A percentile compares a stretch with the other conserved stretches of the same genome.
Evolutionary conservation across 2,329 filamentous ascomycete genomes (phyloP).

Genomic region (Diaporthe sp.): DNA sequence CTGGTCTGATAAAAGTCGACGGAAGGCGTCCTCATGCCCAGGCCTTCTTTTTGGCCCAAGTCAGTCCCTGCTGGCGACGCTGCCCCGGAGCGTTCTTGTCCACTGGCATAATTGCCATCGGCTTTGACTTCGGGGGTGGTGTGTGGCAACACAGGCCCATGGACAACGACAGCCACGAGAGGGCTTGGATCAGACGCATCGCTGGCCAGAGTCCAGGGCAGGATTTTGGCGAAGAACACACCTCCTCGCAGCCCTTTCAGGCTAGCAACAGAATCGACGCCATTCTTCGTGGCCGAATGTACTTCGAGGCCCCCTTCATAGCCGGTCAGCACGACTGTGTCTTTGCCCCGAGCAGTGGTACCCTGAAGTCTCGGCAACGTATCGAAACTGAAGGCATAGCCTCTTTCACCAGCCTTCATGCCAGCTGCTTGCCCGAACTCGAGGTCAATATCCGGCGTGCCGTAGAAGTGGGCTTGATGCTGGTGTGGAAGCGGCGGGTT

Average conservation of each 20-base stretch:
- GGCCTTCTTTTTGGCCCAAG: constrained; percentile 44
- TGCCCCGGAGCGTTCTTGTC: constrained; percentile 53
- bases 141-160: constrained; percentile 77
- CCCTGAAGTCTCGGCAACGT: constrained; percentile 62
- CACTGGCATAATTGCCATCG: constrained; percentile 50
- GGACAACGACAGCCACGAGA: constrained; percentile 83
- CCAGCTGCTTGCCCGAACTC: constrained; percentile 64
- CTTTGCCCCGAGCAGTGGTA: constrained; percentile 66
- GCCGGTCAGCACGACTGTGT: constrained; percentile 76
- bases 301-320: constrained; percentile 86
- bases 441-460: constrained; percentile 79
- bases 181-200: constrained; percentile 74
- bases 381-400: constrained; percentile 88
- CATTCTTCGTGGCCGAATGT: constrained; percentile 79
- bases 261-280: constrained; percentile 77
- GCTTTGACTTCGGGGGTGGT: constrained; percentile 52
- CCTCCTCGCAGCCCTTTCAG: constrained; percentile 84
- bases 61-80: constrained; percentile 59
- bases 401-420: constrained; percentile 75
- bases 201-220: constrained; percentile 75
- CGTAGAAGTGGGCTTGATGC: constrained; percentile 83
- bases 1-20: constrained; percentile 84
- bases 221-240: constrained; percentile 85
- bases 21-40: constrained; percentile 50
- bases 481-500: constrained; percentile 81